Conservation (phyloP, 495 filamentous ascomycete species). For the Penicillium atrosanguineum region DNA sequence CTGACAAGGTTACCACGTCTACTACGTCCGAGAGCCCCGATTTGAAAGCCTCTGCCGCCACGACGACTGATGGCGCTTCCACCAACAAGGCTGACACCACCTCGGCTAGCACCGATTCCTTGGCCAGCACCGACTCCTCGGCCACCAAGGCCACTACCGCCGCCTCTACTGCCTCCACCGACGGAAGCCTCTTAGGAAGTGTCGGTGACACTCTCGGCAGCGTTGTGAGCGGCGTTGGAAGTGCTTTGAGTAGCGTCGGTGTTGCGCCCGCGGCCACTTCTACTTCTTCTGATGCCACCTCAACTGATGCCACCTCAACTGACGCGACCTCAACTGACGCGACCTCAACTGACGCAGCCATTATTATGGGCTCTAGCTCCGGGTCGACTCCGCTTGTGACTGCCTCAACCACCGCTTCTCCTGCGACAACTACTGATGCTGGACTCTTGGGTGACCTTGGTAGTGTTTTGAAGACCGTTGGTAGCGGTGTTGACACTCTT, state of each 20-base stretch:
- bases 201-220: neutral
- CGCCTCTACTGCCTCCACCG: neutral
- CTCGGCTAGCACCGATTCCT: neutral
- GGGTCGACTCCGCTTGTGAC: neutral
- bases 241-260: neutral
- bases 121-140: neutral
- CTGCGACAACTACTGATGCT: conserved; percentile 2
- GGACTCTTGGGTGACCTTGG: conserved; percentile 4
- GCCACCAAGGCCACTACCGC: conserved; percentile 3
- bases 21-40: conserved; percentile 1
- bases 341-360: neutral
- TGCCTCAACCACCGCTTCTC: neutral
- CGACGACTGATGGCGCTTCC: neutral
- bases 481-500: neutral
- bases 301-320: neutral
- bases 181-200: neutral
- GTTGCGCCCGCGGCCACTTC: neutral
- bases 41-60: neutral
- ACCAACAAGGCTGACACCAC: too few species aligned
- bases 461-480: neutral
- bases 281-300: neutral
- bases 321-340: conserved; percentile 7
- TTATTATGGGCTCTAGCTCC: neutral
- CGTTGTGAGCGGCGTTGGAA: neutral
- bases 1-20: conserved; percentile 10